Conservation (phyloP, 768 basidiomycete genomes). For the Rhizopogon roseolus region DNA sequence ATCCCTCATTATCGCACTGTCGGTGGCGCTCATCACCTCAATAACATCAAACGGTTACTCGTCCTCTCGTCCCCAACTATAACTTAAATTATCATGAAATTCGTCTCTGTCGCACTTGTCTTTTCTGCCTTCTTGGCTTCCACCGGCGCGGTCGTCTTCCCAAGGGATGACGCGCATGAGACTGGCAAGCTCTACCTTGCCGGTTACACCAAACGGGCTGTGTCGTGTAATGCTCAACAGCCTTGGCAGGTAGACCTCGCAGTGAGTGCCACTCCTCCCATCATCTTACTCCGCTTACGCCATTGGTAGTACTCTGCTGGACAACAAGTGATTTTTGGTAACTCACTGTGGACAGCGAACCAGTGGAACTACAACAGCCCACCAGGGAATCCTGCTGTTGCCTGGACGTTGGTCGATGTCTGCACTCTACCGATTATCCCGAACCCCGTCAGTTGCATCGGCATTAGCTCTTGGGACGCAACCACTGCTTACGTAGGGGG, state of each 20-base stretch:
- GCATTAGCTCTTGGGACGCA: constrained; percentile 15
- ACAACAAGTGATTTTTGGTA: constrained; percentile 14
- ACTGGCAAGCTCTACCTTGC: too few species aligned
- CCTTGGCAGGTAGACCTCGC: constrained; percentile 20
- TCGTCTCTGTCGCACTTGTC: too few species aligned
- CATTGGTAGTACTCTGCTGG: constrained; percentile 18
- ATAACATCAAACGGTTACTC: too few species aligned
- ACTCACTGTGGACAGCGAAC: constrained; percentile 15
- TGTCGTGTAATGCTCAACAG: not conserved
- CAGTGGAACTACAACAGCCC: constrained; percentile 23
- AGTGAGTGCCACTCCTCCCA: not conserved
- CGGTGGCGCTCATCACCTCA: too few species aligned
- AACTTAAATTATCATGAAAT: too few species aligned
- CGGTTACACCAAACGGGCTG: too few species aligned
- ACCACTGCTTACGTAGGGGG: constrained; percentile 14
- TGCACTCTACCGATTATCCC: constrained; percentile 9
- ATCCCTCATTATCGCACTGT: too few species aligned
- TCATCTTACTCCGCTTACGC: not conserved
- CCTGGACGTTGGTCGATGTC: constrained; percentile 8
- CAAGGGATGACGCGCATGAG: not conserved
- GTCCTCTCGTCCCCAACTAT: too few species aligned
- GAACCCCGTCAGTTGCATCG: constrained; percentile 18
- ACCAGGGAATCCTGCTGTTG: constrained; percentile 9
- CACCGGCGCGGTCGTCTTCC: too few species aligned
- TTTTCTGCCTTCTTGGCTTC: too few species aligned